phyloP scores from a whole-genome alignment of 2,329 filamentous ascomycete species.

The Exophiala bonariae region DNA sequence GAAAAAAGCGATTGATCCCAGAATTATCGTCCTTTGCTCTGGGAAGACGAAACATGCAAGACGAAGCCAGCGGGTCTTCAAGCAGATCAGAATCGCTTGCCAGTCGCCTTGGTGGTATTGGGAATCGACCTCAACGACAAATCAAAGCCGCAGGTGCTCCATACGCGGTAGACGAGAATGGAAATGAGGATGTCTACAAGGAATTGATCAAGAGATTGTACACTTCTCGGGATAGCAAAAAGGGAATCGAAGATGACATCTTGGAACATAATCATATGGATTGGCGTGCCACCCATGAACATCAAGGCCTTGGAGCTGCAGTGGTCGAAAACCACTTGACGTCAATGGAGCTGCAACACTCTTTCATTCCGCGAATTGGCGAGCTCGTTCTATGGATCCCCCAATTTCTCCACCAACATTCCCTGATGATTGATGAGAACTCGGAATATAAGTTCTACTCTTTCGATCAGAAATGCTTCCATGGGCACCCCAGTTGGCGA shows the following conservation, averaged over 20 bases:
- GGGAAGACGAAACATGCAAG: slow-evolving; percentile 12
- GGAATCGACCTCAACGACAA: slow-evolving; percentile 22
- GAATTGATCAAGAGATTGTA: slow-evolving; percentile 51
- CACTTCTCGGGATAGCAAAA: slow-evolving; percentile 28
- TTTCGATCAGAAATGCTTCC: slow-evolving; percentile 32
- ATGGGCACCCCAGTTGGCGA: slow-evolving; percentile 52
- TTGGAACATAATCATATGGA: slow-evolving; percentile 55
- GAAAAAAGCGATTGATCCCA: slow-evolving; percentile 18
- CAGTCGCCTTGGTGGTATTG: slow-evolving; percentile 14
- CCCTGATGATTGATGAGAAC: slow-evolving; percentile 38
- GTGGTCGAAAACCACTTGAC: slow-evolving; percentile 43
- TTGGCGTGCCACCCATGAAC: slow-evolving; percentile 51
- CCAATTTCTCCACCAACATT: slow-evolving; percentile 34
- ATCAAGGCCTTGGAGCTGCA: slow-evolving; percentile 30
- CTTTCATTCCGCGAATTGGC: slow-evolving; percentile 55
- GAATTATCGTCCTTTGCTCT: neutral
- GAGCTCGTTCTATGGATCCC: slow-evolving; percentile 58
- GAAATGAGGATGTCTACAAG: slow-evolving; percentile 55
- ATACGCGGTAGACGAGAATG: slow-evolving; percentile 48
- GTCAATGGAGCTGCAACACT: slow-evolving; percentile 43
- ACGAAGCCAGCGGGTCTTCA: slow-evolving; percentile 8
- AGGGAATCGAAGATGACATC: slow-evolving; percentile 46
- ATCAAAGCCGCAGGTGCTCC: slow-evolving; percentile 20
- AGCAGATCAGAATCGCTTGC: slow-evolving; percentile 13
- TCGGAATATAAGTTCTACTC: slow-evolving; percentile 37